Percentiles rank a stretch among this genome's conserved stretches.
Evolutionary conservation across 1,284 basidiomycete genomes (phyloP).

Genomic region (Tetrapyrgos nigripes): DNA sequence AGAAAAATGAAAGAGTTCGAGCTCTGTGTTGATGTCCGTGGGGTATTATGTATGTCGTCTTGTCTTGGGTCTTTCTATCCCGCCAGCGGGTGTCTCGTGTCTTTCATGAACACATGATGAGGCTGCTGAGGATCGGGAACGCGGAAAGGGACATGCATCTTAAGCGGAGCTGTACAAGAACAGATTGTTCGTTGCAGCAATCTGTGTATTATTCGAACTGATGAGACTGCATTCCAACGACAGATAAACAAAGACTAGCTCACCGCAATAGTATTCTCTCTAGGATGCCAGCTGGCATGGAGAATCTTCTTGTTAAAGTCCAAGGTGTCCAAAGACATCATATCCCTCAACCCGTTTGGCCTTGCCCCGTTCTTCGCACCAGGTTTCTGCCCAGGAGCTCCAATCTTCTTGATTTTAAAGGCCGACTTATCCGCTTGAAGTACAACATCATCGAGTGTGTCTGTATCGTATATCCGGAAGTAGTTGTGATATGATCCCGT

Average conservation of each 20-base stretch:
- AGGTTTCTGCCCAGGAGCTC: slow-evolving; percentile 71
- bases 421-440: slow-evolving; percentile 99
- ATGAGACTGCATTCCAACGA: neutral
- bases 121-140: slow-evolving; percentile 19
- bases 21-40: slow-evolving; percentile 26
- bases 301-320: slow-evolving; percentile 99
- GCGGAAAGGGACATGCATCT: slow-evolving; percentile 33
- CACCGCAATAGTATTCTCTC: slow-evolving; percentile 97
- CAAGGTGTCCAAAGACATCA: slow-evolving; percentile 89
- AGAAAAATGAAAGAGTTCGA: slow-evolving; percentile 1
- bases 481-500: slow-evolving; percentile 99
- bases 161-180: slow-evolving; percentile 88
- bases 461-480: slow-evolving; percentile 98
- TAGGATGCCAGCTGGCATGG: slow-evolving; percentile 96
- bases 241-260: slow-evolving; percentile 40
- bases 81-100: slow-evolving; percentile 27
- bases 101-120: neutral
- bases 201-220: slow-evolving; percentile 49
- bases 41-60: slow-evolving; percentile 30
- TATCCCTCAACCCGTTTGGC: slow-evolving; percentile 76
- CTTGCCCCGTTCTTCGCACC: slow-evolving; percentile 74
- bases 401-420: slow-evolving; percentile 99
- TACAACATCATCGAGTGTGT: slow-evolving; percentile 90
- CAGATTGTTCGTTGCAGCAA: slow-evolving; percentile 94
- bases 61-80: slow-evolving; percentile 24